Conservation (phyloP, 129 eudicot genomes). For the Flaveria sonorensis region DNA sequence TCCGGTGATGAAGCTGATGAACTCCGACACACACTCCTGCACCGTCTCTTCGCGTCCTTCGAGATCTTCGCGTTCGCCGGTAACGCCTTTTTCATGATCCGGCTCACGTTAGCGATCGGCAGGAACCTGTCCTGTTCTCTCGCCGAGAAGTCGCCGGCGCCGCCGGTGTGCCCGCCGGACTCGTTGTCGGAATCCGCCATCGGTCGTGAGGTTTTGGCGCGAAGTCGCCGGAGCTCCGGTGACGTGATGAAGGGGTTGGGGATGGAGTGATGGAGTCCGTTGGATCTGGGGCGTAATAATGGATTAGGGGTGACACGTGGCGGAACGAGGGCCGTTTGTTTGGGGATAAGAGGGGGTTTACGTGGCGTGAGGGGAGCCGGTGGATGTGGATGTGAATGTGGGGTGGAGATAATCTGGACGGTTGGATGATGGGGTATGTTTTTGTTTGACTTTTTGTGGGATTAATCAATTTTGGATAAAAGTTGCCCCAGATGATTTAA, state of each 20-base stretch:
- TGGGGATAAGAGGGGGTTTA: slow-evolving; percentile 37
- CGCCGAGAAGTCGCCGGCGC: slow-evolving; percentile 43
- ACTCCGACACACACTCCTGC: slow-evolving; percentile 67
- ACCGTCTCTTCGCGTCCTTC: slow-evolving; percentile 59
- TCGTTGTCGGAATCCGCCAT: slow-evolving; percentile 69
- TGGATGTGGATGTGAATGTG: slow-evolving; percentile 31
- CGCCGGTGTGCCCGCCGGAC: slow-evolving; percentile 47
- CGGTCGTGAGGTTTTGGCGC: slow-evolving; percentile 16
- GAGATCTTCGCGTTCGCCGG: slow-evolving; percentile 65
- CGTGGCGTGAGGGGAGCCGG: slow-evolving; percentile 25
- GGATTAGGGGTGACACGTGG: slow-evolving; percentile 48
- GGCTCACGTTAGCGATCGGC: slow-evolving; percentile 63
- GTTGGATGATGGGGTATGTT: slow-evolving; percentile 29
- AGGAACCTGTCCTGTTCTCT: slow-evolving; percentile 58
- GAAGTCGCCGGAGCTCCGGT: slow-evolving; percentile 8
- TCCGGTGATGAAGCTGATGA: slow-evolving; percentile 56
- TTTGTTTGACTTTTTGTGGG: not conserved
- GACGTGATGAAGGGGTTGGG: slow-evolving; percentile 6
- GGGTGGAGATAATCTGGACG: slow-evolving; percentile 22
- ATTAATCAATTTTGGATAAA: no score
- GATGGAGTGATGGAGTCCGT: slow-evolving; percentile 32
- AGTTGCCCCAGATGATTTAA: no score
- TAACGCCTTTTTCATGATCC: slow-evolving; percentile 62
- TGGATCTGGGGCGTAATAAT: slow-evolving; percentile 38
- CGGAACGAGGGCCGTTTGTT: slow-evolving; percentile 35